phyloP scores from a whole-genome alignment of 2,329 filamentous ascomycete genomes.

The Teratosphaeria pseudoeucalypti region DNA sequence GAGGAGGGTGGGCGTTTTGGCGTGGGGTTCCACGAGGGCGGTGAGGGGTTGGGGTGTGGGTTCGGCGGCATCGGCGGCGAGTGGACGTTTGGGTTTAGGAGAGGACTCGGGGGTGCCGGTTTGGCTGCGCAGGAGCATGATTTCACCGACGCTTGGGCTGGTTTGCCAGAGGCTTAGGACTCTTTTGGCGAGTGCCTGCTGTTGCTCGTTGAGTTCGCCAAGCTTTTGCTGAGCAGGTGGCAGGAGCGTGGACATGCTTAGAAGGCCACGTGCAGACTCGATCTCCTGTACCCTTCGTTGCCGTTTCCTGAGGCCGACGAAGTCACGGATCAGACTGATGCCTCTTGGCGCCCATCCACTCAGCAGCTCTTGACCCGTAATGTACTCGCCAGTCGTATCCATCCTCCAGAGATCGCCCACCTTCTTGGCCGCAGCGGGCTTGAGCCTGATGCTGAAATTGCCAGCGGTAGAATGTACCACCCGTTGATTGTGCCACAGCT shows the following conservation, averaged over 20 bases:
- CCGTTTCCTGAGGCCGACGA: constrained; percentile 63
- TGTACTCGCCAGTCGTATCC: constrained; percentile 88
- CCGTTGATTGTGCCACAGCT: constrained; percentile 73
- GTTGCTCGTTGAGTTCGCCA: constrained; percentile 17
- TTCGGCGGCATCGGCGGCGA: constrained; percentile 17
- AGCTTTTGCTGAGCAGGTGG: constrained; percentile 23
- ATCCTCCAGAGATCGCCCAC: constrained; percentile 92
- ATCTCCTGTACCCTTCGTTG: constrained; percentile 68
- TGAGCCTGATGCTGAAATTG: constrained; percentile 77
- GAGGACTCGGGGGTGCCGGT: constrained; percentile 54
- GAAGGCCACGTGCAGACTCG: constrained; percentile 58
- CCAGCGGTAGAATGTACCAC: constrained; percentile 79
- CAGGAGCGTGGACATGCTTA: constrained; percentile 34
- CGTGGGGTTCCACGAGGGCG: constrained; percentile 64
- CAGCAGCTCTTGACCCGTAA: constrained; percentile 87
- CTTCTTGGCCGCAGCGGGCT: constrained; percentile 80
- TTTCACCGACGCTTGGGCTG: constrained; percentile 31
- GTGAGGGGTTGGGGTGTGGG: constrained; percentile 51
- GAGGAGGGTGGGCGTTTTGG: constrained; percentile 62
- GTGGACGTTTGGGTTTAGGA: constrained; percentile 30
- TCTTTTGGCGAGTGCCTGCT: constrained; percentile 37
- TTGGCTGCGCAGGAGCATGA: constrained; percentile 39
- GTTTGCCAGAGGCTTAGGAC: constrained; percentile 55
- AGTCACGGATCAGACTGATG: constrained; percentile 84
- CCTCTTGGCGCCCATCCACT: constrained; percentile 79